Evolutionary conservation across 2,329 filamentous ascomycete genomes (phyloP).

Genomic region (Ambrosiella xylebori): DNA sequence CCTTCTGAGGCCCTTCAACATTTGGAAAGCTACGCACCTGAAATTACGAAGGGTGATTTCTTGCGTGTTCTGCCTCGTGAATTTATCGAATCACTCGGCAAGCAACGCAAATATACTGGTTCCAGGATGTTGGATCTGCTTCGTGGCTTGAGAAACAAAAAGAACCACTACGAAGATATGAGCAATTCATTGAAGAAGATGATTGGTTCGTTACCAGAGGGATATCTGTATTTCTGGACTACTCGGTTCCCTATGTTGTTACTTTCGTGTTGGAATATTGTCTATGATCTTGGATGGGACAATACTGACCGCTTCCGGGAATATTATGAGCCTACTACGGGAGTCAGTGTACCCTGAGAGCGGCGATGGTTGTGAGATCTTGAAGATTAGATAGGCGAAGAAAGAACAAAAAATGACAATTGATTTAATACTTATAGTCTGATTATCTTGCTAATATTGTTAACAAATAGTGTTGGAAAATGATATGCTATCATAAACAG

Average conservation of each 20-base stretch:
- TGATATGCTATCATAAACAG: neutral
- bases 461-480: neutral
- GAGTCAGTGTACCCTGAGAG: neutral
- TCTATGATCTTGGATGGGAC: slow-evolving; percentile 49
- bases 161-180: slow-evolving; percentile 97
- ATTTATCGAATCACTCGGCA: slow-evolving; percentile 79
- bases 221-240: slow-evolving; percentile 74
- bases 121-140: slow-evolving; percentile 69
- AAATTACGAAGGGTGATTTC: slow-evolving; percentile 55
- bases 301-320: slow-evolving; percentile 49
- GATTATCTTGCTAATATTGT: neutral
- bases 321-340: slow-evolving; percentile 40
- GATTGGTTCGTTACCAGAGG: slow-evolving; percentile 60
- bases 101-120: slow-evolving; percentile 89
- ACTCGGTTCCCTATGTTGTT: slow-evolving; percentile 60
- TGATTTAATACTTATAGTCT: no score
- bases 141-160: slow-evolving; percentile 83
- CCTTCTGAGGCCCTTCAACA: slow-evolving; percentile 49
- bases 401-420: neutral
- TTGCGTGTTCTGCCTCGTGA: slow-evolving; percentile 55
- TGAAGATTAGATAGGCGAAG: neutral
- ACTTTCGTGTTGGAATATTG: slow-evolving; percentile 60
- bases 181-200: slow-evolving; percentile 51
- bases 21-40: slow-evolving; percentile 35
- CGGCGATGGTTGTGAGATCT: neutral